Percentiles rank a stretch among this genome's conserved stretches.
phyloP scores from a whole-genome alignment of 305 asterid genomes.

The Euphrasia arctica region DNA sequence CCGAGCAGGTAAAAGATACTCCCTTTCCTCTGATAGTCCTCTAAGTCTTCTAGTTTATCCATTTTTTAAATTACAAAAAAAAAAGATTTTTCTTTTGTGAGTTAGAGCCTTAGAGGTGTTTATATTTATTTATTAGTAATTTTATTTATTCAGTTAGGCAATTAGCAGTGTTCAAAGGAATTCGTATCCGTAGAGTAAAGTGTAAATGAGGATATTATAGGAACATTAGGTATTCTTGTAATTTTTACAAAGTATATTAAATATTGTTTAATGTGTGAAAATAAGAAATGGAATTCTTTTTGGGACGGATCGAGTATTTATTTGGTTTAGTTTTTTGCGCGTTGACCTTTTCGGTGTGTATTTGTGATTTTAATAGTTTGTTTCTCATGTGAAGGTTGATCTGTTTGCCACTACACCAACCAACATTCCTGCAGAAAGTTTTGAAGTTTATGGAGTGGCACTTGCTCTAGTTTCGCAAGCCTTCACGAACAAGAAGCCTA shows the following conservation, averaged over 20 bases:
- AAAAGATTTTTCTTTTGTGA: not conserved
- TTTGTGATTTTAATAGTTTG: not conserved
- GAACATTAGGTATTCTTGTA: too few species aligned
- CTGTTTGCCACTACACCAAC: conserved; percentile 92
- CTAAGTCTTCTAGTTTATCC: not conserved
- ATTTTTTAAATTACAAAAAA: too few species aligned
- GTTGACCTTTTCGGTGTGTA: conserved; percentile 3
- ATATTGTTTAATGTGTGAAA: not conserved
- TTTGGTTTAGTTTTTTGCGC: not conserved
- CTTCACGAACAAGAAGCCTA: conserved; percentile 83
- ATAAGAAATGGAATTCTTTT: not conserved
- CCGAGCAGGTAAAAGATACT: conserved; percentile 67
- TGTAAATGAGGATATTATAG: too few species aligned
- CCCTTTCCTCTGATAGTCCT: not conserved
- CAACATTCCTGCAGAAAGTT: conserved; percentile 96
- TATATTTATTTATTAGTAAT: too few species aligned
- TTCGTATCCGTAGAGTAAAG: too few species aligned
- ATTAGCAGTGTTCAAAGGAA: too few species aligned
- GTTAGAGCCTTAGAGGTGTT: too few species aligned
- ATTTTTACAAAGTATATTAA: too few species aligned
- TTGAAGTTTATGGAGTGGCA: conserved; percentile 97
- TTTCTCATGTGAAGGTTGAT: conserved; percentile 57
- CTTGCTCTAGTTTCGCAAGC: conserved; percentile 96
- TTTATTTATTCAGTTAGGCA: too few species aligned
- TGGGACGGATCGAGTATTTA: not conserved